Evolutionary conservation across 345 rosid genomes (phyloP), one percentile per base, ranked within the genome.

Genomic region (Xanthoceras sorbifolium): DNA sequence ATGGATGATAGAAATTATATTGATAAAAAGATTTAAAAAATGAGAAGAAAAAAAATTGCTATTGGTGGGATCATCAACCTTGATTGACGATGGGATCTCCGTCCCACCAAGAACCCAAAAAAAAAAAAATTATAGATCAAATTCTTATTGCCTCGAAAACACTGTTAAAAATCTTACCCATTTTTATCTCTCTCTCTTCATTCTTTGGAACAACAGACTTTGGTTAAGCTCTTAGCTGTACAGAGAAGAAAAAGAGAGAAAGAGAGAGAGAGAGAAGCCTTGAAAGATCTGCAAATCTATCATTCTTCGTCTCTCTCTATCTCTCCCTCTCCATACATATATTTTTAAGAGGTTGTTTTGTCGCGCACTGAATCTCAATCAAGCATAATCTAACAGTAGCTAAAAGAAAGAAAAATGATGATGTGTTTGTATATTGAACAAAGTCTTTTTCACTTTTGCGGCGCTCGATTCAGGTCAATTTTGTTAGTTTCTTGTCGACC

Each of bases 201-300:
- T 52, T 57, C 72, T 34, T 31, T 12, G 68, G 31, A 62, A 42
- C 54, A 76, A 60, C 71, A n/a, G n/a, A 25, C 75, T 62, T 63
- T 65, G 69, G 8, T 79, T 38, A 10, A 14, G 63, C 67, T 78
- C 76, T 78, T 77, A 79, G 83, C 88, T 79, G 83, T 81, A 63
- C 76, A 57, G 34, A 78, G 32, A 17, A 55, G 26, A 22, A 0
- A 6, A 9, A 22, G 1, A 57, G 1, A 6, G 18, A 54, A 6
- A 54, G 1, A n/a, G n/a, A n/a, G n/a, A n/a, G n/a, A n/a, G 57
- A 72, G 9, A 31, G 74, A 57, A 55, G 50, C 66, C 69, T 77
- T 74, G 76, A 38, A 75, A 79, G 84, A 81, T 83, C 86, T 79
- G 73, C 71, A 28, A 42, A 11, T 48, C 71, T 71, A 67, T 76